Conservation (phyloP, 1,284 basidiomycete species). For the Schizopora paradoxa region DNA sequence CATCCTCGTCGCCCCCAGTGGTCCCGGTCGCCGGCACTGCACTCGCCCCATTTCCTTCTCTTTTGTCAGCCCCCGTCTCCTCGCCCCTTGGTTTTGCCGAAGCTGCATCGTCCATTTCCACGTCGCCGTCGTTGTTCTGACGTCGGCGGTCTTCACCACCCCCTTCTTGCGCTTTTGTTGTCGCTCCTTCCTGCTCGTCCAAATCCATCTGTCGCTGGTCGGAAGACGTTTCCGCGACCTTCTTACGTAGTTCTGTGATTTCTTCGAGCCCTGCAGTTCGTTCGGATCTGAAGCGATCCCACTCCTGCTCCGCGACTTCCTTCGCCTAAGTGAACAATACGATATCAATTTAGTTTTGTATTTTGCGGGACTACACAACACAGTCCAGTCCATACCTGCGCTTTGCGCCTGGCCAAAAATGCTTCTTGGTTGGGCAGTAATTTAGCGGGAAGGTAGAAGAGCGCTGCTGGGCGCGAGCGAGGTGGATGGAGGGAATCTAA, state of each 20-base stretch:
- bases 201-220: constrained; percentile 25
- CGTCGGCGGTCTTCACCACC: not conserved
- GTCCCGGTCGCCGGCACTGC: constrained; percentile 22
- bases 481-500: constrained; percentile 29
- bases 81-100: too few relatives aligned
- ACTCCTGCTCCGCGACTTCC: constrained; percentile 63
- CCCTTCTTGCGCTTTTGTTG: not conserved
- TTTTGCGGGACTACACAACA: not conserved
- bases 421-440: constrained; percentile 66
- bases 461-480: constrained; percentile 64
- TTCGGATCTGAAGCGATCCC: constrained; percentile 56
- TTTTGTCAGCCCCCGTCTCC: constrained; percentile 39
- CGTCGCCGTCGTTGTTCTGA: constrained; percentile 21
- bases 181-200: constrained; percentile 11
- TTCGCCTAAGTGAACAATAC: constrained; percentile 39
- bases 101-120: constrained; percentile 40
- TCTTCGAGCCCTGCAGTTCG: constrained; percentile 55
- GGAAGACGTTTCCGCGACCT: constrained; percentile 40
- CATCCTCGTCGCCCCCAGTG: constrained; percentile 49
- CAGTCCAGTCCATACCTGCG: constrained; percentile 40
- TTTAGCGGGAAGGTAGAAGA: constrained; percentile 69
- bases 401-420: constrained; percentile 57
- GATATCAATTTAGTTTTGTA: not conserved
- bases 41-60: constrained; percentile 37
- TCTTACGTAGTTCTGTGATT: constrained; percentile 53